Conservation (phyloP, 2,329 filamentous ascomycete species). For the Diaporthe ampelina region DNA sequence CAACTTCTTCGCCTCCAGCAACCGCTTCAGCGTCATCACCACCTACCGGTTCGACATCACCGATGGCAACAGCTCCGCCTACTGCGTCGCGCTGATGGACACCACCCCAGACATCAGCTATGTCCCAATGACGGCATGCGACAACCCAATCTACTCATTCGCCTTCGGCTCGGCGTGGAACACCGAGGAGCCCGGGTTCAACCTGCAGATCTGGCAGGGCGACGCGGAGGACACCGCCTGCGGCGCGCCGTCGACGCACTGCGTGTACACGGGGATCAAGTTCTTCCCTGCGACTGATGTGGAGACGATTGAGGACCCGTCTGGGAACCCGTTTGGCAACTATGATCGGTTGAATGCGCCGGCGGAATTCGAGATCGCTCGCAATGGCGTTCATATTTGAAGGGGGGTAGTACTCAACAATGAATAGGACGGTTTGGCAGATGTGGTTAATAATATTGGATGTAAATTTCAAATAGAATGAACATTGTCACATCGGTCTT, state of each 20-base stretch:
- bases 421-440: too few species aligned
- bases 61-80: constrained; percentile 6
- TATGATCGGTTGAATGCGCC: constrained; percentile 1
- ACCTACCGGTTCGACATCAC: constrained; percentile 11
- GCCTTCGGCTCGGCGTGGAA: neutral
- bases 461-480: too few species aligned
- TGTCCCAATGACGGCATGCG: neutral
- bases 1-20: constrained; percentile 10
- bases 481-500: too few species aligned
- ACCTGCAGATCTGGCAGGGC: constrained; percentile 19
- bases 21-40: constrained; percentile 14
- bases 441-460: too few species aligned
- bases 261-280: neutral
- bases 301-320: constrained; percentile 12
- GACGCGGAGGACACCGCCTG: neutral
- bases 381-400: constrained; percentile 1
- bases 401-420: neutral
- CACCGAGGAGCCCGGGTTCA: neutral
- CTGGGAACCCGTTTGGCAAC: constrained; percentile 2
- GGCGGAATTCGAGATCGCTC: neutral
- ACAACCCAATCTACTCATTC: neutral
- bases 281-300: constrained; percentile 24
- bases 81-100: neutral
- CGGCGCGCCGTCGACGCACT: neutral
- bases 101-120: neutral